Evolutionary conservation across 192 early-diverging fungal genomes (phyloP).

Genomic region (Backusella mclennaniae): DNA sequence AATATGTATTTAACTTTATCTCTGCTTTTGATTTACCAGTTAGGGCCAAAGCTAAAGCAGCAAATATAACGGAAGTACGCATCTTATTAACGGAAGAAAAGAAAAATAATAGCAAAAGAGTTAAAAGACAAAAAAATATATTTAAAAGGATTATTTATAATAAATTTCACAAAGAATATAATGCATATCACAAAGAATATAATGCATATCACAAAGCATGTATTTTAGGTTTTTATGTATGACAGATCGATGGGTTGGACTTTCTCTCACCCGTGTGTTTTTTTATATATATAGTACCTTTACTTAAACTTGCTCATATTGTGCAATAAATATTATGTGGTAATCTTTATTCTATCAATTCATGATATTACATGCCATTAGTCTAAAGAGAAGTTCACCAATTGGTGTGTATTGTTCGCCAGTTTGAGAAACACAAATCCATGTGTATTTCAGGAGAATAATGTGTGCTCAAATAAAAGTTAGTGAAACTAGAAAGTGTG

Average conservation of each 20-base stretch:
- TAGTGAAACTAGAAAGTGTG: background rate
- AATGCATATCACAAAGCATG: background rate
- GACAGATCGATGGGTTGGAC: background rate
- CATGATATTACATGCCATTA: background rate
- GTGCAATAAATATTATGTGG: background rate
- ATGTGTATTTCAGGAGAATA: background rate
- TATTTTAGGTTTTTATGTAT: conserved; percentile 1
- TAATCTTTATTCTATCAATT: no score
- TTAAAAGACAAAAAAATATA: background rate
- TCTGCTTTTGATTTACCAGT: background rate
- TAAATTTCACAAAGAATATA: background rate
- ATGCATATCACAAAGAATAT: background rate
- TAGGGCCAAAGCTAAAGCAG: background rate
- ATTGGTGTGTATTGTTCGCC: no score
- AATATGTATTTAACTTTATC: background rate
- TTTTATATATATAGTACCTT: background rate
- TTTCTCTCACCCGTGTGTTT: background rate
- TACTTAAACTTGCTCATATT: background rate
- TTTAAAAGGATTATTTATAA: background rate
- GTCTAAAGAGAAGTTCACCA: background rate
- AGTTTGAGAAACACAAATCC: background rate
- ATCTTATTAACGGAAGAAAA: background rate
- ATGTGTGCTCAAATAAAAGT: background rate
- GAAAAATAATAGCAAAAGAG: background rate
- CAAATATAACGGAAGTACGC: background rate